Base-by-base conservation (phyloP, 2,329 filamentous ascomycete species). In the Monilinia laxa region DNA sequence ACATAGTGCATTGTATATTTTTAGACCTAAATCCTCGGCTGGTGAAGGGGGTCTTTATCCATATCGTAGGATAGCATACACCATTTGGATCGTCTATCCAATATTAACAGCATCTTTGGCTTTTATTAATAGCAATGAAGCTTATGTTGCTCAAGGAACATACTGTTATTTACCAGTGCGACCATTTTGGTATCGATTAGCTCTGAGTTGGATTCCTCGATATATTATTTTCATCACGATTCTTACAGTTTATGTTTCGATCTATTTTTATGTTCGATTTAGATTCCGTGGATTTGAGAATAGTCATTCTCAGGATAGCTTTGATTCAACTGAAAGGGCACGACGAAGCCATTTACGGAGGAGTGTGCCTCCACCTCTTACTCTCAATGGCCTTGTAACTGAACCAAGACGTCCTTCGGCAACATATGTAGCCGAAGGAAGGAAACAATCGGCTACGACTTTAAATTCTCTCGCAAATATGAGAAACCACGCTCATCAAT, bases 1-100 rank as follows among this genome's bases (percentile, higher is more conserved):
- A 11, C 91, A 94, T 75, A 90, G 88, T 60, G 86, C 85, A 3
- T 78, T 92, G 14, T 90, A 90, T 76, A 88, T 94, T 63, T 87
- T 92, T 71, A 82, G 84, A 28, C 85, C 87, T 0, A 75, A 75
- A 52, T 72, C 75, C 31, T 74, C 76, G 1, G 78, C 79, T 18
- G 82, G 85, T 2, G 81, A 85, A 68, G 85, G 87, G 56, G 90
- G 90, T 0, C 81, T 94, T 0, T 91, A 91, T 74, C 86, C 85
- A 2, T 89, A 88, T 70, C 85, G 90, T 4, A 80, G 83, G 25
- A 79, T 80, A 31, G 85, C 90, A 6, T 90, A 89, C 70, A 73
- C 78, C 20, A 72, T 81, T 40, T 90, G 86, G 76, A 74, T 87
- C 20, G 68, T 85, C 1, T 77, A 90, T 5, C 89, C 91, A 0